These are phyloP conservation scores for Diaporthe sp. DNA, from an alignment of 2,329 filamentous ascomycete genomes.

Conservation along the genomic window DNA sequence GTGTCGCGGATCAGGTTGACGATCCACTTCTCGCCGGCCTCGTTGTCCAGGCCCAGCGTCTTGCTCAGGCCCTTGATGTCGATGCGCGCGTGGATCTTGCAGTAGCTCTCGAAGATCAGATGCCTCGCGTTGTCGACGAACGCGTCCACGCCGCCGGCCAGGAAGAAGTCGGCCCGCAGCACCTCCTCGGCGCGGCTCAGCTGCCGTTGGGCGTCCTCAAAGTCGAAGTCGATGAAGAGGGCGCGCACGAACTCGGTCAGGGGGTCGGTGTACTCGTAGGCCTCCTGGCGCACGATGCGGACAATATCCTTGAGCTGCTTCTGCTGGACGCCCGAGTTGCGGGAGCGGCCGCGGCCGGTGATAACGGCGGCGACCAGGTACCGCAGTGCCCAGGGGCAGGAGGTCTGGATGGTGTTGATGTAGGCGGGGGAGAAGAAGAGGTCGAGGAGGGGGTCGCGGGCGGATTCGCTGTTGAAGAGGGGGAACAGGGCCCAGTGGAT, in stretches of 20 bases:
- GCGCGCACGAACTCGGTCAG: slow-evolving; percentile 97
- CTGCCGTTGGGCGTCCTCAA: slow-evolving; percentile 93
- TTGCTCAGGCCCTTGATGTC: slow-evolving; percentile 97
- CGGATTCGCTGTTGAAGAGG: slow-evolving; percentile 96
- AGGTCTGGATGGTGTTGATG: slow-evolving; percentile 99
- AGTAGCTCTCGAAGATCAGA: slow-evolving; percentile 98
- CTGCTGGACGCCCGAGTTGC: slow-evolving; percentile 90
- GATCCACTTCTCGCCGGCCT: slow-evolving; percentile 99
- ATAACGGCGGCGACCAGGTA: slow-evolving; percentile 96
- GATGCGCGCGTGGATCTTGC: slow-evolving; percentile 99
- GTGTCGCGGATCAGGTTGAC: slow-evolving; percentile 99
- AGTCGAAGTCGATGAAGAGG: slow-evolving; percentile 95
- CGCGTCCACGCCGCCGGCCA: slow-evolving; percentile 82
- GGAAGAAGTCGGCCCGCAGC: slow-evolving; percentile 94
- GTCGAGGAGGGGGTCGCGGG: slow-evolving; percentile 90
- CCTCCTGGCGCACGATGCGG: slow-evolving; percentile 94
- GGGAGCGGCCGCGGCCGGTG: slow-evolving; percentile 83
- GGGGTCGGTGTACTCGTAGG: slow-evolving; percentile 96
- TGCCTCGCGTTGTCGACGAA: slow-evolving; percentile 96
- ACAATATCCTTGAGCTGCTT: slow-evolving; percentile 99
- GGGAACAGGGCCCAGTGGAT: slow-evolving; percentile 99
- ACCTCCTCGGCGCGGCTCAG: slow-evolving; percentile 90
- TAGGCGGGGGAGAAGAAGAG: slow-evolving; percentile 97
- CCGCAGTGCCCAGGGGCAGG: slow-evolving; percentile 94
- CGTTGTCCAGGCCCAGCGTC: slow-evolving; percentile 88